These are phyloP conservation scores for Lactifluus pinguis DNA, from an alignment of 768 basidiomycete species.

Conservation along the genomic window DNA sequence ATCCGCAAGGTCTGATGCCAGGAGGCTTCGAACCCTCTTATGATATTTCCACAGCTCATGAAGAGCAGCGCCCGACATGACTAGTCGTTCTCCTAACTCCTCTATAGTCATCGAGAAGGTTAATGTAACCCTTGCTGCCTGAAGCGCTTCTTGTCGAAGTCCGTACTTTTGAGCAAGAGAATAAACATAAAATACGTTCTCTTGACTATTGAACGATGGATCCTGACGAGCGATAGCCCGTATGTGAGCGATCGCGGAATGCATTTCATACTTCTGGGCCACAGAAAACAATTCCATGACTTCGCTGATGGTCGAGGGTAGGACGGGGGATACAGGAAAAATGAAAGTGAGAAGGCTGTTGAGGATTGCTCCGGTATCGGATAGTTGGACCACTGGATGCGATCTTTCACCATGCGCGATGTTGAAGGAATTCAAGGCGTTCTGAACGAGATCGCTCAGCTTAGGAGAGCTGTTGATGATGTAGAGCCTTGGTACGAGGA, in stretches of 20 bases:
- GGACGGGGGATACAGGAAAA: background rate
- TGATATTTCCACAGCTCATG: slow-evolving; percentile 6
- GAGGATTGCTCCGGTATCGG: background rate
- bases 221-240: background rate
- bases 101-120: background rate
- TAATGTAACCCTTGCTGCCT: background rate
- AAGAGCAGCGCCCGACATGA: background rate
- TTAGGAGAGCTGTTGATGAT: background rate
- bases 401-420: background rate
- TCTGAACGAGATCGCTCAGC: background rate
- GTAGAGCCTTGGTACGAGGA: background rate
- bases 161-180: background rate
- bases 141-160: background rate
- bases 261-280: slow-evolving; percentile 1
- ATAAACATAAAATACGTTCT: background rate
- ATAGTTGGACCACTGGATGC: background rate
- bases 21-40: background rate
- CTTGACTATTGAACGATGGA: background rate
- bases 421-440: background rate
- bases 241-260: background rate
- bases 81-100: background rate
- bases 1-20: background rate
- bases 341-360: slow-evolving; percentile 4
- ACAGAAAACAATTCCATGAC: background rate
- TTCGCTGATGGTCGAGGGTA: background rate